phyloP scores from a whole-genome alignment of 495 filamentous ascomycete genomes.

The Aspergillus mulundensis region DNA sequence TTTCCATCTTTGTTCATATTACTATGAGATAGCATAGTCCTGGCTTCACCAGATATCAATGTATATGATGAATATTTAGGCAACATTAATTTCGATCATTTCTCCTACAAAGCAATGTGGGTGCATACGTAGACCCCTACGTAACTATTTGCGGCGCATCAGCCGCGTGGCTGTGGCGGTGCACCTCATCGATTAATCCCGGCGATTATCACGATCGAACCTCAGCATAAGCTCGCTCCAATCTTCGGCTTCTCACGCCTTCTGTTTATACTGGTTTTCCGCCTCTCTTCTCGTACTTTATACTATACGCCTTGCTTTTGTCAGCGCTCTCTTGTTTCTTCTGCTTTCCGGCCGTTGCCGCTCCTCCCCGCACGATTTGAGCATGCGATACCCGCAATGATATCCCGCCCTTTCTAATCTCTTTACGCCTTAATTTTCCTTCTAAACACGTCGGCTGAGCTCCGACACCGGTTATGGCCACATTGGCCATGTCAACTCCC shows the following conservation, averaged over 20 bases:
- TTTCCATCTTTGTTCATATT: background rate
- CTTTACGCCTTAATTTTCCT: background rate
- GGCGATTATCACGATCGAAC: background rate
- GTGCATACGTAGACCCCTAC: background rate
- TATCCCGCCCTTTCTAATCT: background rate
- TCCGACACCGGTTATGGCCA: slow-evolving; percentile 31
- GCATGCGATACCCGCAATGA: slow-evolving; percentile 11
- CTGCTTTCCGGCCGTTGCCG: background rate
- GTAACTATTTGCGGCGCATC: background rate
- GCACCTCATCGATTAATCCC: background rate
- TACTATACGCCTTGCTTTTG: background rate
- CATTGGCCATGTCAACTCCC: slow-evolving; percentile 37
- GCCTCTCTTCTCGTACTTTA: background rate
- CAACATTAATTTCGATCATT: too few relatives aligned
- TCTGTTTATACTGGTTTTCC: background rate
- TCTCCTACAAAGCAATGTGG: too few relatives aligned
- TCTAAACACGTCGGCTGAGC: background rate
- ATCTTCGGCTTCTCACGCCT: background rate
- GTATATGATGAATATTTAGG: background rate
- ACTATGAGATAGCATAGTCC: background rate
- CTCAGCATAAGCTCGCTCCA: background rate
- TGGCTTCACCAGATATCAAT: background rate
- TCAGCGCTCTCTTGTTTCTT: background rate
- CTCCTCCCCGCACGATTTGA: background rate
- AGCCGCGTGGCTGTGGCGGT: background rate